A percentile compares a stretch with the other conserved stretches of the same genome.
These are phyloP conservation scores for Phlebiopsis flavidoalba DNA, from an alignment of 768 basidiomycete species.

Conservation along the genomic window DNA sequence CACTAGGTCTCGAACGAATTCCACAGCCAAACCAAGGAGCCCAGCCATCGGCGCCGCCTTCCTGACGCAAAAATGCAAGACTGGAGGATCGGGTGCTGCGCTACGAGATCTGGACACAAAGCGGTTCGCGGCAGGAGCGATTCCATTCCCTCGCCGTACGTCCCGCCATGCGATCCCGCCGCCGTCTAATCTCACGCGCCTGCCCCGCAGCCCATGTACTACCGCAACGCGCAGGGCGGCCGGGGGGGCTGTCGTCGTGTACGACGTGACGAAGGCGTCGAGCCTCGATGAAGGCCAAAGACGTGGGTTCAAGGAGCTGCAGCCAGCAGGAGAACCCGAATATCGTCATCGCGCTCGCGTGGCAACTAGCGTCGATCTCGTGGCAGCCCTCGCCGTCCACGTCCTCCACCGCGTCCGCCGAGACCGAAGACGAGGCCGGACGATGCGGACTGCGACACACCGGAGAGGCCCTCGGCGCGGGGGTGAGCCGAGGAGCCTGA, in stretches of 20 bases:
- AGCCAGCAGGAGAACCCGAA: conserved; percentile 98
- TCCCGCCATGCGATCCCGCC: conserved; percentile 15
- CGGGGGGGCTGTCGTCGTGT: conserved; percentile 98
- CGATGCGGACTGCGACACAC: conserved; percentile 89
- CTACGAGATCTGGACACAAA: conserved; percentile 98
- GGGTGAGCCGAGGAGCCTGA: conserved; percentile 62
- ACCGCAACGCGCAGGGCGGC: conserved; percentile 95
- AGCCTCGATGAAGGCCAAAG: conserved; percentile 98
- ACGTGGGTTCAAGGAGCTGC: conserved; percentile 99
- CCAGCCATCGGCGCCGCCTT: conserved; percentile 97
- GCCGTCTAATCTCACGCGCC: conserved; percentile 9
- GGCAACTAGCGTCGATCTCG: conserved; percentile 97
- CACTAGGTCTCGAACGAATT: conserved; percentile 91
- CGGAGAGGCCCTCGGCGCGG: conserved; percentile 55
- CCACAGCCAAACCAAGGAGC: conserved; percentile 97
- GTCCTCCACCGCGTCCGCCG: conserved; percentile 45
- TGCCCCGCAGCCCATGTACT: conserved; percentile 84
- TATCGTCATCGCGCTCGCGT: conserved; percentile 95
- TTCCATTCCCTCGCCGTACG: conserved; percentile 94
- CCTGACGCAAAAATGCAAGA: conserved; percentile 90
- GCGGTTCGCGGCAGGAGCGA: conserved; percentile 89
- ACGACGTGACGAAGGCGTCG: conserved; percentile 93
- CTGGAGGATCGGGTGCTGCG: conserved; percentile 90
- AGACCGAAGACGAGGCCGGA: conserved; percentile 87
- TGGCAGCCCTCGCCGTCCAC: conserved; percentile 59